phyloP scores from a whole-genome alignment of 352 stramenopile genomes.

The Phytophthora sansomeana region DNA sequence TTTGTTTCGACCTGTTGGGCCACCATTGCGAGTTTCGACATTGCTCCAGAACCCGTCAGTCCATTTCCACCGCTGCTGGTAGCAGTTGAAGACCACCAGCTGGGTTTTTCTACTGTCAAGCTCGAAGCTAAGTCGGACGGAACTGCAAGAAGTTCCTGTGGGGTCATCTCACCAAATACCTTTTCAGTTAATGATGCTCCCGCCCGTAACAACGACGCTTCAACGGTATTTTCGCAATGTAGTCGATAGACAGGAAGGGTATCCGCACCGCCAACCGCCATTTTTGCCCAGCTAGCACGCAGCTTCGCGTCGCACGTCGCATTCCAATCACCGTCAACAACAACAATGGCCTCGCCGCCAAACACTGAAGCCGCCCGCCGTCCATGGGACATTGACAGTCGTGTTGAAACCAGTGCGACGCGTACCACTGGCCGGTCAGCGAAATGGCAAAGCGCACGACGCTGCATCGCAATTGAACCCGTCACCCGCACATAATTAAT shows the following conservation, averaged over 20 bases:
- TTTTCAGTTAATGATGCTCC: constrained; percentile 82
- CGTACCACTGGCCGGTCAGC: constrained; percentile 62
- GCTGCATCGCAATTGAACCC: constrained; percentile 59
- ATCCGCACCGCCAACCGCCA: constrained; percentile 54
- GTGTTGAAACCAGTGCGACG: constrained; percentile 78
- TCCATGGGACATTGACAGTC: constrained; percentile 50
- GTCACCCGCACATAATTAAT: constrained; percentile 74
- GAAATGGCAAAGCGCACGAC: constrained; percentile 77
- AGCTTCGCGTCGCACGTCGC: constrained; percentile 83
- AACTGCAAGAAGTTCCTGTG: constrained; percentile 73
- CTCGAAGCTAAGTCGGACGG: constrained; percentile 49
- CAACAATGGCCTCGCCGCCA: constrained; percentile 77
- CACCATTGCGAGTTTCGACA: constrained; percentile 39
- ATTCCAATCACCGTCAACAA: constrained; percentile 88
- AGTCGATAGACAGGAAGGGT: constrained; percentile 76
- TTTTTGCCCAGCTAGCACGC: constrained; percentile 79
- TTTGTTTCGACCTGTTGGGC: constrained; percentile 49
- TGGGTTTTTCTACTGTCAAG: constrained; percentile 67
- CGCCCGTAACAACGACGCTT: constrained; percentile 76
- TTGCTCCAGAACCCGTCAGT: constrained; percentile 29
- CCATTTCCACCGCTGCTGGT: constrained; percentile 44
- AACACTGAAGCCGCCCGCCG: constrained; percentile 68
- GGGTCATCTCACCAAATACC: constrained; percentile 79
- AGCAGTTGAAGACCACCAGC: constrained; percentile 65
- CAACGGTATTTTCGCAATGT: constrained; percentile 84